Conservation (phyloP, 2,329 filamentous ascomycete species). For the Ceratocystis harringtonii region DNA sequence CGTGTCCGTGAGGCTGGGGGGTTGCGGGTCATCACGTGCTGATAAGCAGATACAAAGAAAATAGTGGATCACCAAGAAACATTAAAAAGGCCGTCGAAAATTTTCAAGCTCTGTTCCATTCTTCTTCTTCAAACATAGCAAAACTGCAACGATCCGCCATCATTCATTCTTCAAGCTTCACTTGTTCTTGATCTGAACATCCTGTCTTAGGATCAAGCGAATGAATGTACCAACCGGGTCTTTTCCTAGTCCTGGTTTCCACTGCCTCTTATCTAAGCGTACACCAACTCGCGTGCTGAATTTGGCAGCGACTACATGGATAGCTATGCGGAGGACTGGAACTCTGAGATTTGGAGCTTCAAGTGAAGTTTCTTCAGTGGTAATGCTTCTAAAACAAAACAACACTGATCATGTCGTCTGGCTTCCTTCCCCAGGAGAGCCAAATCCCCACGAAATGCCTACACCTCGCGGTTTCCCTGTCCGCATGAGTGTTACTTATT, state of each 20-base stretch:
- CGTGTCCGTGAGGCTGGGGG: not conserved
- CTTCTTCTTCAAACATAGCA: slow-evolving; percentile 5
- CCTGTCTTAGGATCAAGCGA: not conserved
- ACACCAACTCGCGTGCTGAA: not conserved
- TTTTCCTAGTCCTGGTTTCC: not conserved
- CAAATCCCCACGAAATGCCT: slow-evolving; percentile 12
- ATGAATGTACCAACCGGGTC: not conserved
- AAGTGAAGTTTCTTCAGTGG: not conserved
- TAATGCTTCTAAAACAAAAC: too few species aligned
- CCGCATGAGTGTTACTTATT: slow-evolving; percentile 32
- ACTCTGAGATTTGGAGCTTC: not conserved
- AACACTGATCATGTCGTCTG: not conserved
- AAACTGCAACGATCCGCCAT: not conserved
- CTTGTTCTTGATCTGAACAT: not conserved
- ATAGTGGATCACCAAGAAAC: not conserved
- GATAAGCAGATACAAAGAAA: not conserved
- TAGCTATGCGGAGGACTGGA: not conserved
- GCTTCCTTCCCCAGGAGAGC: not conserved
- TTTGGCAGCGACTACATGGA: not conserved
- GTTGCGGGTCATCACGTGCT: not conserved
- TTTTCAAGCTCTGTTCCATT: slow-evolving; percentile 10
- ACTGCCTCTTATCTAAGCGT: not conserved
- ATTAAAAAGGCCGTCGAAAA: not conserved
- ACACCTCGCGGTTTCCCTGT: slow-evolving; percentile 17
- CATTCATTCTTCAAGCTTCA: not conserved